Conservation (phyloP, 768 basidiomycete genomes). For the Pisolithus orientalis region DNA sequence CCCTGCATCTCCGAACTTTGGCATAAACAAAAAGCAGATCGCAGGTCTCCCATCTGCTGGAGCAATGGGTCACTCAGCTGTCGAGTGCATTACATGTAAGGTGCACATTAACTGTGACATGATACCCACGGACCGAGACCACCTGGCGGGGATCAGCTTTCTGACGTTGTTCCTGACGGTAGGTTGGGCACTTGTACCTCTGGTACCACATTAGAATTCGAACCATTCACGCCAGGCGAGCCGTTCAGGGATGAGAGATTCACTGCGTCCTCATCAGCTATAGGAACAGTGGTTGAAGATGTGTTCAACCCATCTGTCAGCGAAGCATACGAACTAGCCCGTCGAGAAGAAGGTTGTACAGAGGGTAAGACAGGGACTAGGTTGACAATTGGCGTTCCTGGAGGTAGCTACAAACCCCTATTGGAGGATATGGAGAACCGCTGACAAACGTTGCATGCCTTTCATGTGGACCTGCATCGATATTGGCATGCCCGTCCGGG, state of each 20-base stretch:
- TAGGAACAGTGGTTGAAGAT: background rate
- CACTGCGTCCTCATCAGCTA: background rate
- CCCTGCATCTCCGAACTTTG: slow-evolving; percentile 30
- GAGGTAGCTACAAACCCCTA: background rate
- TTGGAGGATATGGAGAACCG: slow-evolving; percentile 51
- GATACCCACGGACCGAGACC: background rate
- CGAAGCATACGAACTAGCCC: background rate
- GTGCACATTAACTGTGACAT: too few relatives aligned
- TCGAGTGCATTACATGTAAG: slow-evolving; percentile 7
- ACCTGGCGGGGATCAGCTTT: background rate
- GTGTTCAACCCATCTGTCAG: background rate
- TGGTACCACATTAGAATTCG: background rate
- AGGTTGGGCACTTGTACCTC: background rate
- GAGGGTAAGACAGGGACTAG: background rate
- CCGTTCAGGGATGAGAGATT: background rate
- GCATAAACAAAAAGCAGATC: slow-evolving; percentile 46
- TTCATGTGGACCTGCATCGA: slow-evolving; percentile 54
- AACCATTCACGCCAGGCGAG: background rate
- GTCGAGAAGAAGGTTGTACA: background rate
- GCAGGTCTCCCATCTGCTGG: slow-evolving; percentile 58
- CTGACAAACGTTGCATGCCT: slow-evolving; percentile 44
- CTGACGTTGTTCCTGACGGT: background rate
- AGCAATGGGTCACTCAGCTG: slow-evolving; percentile 38
- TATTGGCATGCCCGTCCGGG: slow-evolving; percentile 43
- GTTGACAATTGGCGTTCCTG: background rate